These are phyloP conservation scores for Hyphodiscus hymeniophilus DNA, from an alignment of 495 filamentous ascomycete genomes.

Conservation along the genomic window DNA sequence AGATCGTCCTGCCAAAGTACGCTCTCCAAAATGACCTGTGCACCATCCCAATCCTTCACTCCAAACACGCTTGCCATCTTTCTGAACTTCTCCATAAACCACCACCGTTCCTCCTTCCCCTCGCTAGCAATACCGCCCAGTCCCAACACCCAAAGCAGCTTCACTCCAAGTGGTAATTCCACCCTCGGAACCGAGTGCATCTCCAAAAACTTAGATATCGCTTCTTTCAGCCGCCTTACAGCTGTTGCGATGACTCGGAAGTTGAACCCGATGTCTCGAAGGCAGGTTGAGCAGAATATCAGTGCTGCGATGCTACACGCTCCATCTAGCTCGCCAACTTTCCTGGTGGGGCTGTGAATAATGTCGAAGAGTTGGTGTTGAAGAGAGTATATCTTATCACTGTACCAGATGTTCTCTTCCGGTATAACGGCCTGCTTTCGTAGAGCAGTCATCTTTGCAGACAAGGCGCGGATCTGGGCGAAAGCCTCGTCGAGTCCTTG, in stretches of 20 bases:
- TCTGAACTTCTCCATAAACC: slow-evolving; percentile 8
- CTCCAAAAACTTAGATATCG: neutral
- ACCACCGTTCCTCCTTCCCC: slow-evolving; percentile 6
- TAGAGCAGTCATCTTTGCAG: neutral
- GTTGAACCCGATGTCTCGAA: slow-evolving; percentile 6
- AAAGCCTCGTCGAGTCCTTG: neutral
- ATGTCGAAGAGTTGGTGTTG: slow-evolving; percentile 9
- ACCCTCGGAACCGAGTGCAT: neutral
- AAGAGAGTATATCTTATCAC: slow-evolving; percentile 9
- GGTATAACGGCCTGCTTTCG: neutral
- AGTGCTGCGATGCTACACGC: slow-evolving; percentile 5
- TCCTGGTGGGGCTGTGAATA: neutral
- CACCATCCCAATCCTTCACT: neutral
- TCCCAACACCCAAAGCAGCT: slow-evolving; percentile 8
- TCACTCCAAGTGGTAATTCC: neutral
- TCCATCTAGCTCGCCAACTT: neutral
- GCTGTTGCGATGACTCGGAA: slow-evolving; percentile 1
- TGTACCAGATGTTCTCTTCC: slow-evolving; percentile 14
- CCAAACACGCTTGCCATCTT: neutral
- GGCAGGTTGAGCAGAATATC: slow-evolving; percentile 1
- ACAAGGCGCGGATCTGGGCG: neutral
- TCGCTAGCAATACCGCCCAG: slow-evolving; percentile 5
- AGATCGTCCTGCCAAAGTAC: slow-evolving; percentile 11
- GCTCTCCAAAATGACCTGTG: neutral
- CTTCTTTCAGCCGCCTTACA: slow-evolving; percentile 6